Evolutionary conservation across 345 rosid genomes (phyloP).

Genomic region (Aethionema arabicum): DNA sequence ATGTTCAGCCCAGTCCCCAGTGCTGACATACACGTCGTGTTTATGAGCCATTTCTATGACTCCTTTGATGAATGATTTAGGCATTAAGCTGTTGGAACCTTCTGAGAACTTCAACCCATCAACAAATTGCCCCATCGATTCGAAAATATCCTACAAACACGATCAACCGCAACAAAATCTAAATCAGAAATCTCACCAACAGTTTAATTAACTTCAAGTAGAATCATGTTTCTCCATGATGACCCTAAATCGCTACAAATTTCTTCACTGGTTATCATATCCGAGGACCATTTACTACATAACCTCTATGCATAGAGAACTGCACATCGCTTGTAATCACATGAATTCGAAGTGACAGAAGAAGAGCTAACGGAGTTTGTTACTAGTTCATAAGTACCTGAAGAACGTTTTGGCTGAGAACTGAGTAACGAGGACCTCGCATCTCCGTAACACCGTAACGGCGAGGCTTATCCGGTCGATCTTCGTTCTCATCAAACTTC

Average conservation of each 20-base stretch:
- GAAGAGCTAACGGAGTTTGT: conserved; percentile 1
- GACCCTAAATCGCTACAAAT: neutral
- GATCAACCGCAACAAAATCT: neutral
- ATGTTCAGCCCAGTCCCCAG: conserved; percentile 95
- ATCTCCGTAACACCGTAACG: conserved; percentile 89
- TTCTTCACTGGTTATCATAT: neutral
- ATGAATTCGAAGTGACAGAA: neutral
- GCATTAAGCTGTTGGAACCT: conserved; percentile 77
- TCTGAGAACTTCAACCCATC: conserved; percentile 91
- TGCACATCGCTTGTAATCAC: neutral
- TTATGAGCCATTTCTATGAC: conserved; percentile 72
- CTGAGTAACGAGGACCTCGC: conserved; percentile 68
- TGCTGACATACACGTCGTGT: conserved; percentile 81
- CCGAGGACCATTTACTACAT: neutral
- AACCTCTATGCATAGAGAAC: neutral
- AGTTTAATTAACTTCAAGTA: neutral
- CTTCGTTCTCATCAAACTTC: conserved; percentile 73
- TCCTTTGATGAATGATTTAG: conserved; percentile 65
- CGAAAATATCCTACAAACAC: conserved; percentile 65
- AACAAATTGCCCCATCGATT: conserved; percentile 81
- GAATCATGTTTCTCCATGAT: neutral
- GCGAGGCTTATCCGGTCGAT: conserved; percentile 92
- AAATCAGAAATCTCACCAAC: neutral
- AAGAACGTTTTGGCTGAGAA: conserved; percentile 61
- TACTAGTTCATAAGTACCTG: conserved; percentile 44